A percentile compares a stretch with the other conserved stretches of the same genome.
Evolutionary conservation across 2,329 filamentous ascomycete species (phyloP).

Genomic region (Hawksworthiomyces lignivorus): DNA sequence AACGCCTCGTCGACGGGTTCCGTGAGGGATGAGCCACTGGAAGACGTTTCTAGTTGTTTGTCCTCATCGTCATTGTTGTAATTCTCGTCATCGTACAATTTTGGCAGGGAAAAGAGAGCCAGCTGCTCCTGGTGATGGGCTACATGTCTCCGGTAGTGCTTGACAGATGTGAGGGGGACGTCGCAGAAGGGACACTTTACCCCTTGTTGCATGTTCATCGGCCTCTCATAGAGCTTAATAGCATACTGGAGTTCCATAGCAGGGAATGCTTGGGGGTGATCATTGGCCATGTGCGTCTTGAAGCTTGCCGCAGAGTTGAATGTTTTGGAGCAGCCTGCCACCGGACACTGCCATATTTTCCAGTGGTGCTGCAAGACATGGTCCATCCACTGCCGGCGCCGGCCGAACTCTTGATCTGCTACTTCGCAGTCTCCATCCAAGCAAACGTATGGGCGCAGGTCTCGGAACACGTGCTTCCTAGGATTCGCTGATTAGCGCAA

Average conservation of each 20-base stretch:
- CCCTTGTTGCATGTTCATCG: not conserved
- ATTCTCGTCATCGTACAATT: not conserved
- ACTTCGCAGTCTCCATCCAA: conserved; percentile 21
- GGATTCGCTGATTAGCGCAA: not conserved
- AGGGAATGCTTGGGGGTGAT: conserved; percentile 2
- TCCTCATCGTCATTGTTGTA: not conserved
- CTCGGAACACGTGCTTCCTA: conserved; percentile 26
- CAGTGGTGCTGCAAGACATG: conserved; percentile 19
- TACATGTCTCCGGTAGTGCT: conserved; percentile 19
- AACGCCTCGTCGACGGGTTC: too few relatives aligned
- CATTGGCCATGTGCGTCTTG: conserved; percentile 9
- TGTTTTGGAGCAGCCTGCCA: conserved; percentile 4
- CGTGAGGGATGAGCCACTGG: too few relatives aligned
- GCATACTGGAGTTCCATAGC: too few relatives aligned
- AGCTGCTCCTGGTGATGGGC: conserved; percentile 20
- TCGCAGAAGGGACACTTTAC: conserved; percentile 16
- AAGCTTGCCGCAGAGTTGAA: not conserved
- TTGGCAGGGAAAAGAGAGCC: conserved; percentile 16
- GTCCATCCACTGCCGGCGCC: conserved; percentile 18
- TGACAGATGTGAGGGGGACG: conserved; percentile 10
- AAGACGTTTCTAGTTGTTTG: too few relatives aligned
- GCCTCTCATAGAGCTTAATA: too few relatives aligned
- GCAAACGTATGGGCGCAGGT: conserved; percentile 30
- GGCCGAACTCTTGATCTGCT: conserved; percentile 13
- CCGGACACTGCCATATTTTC: conserved; percentile 15